Evolutionary conservation across 2,329 filamentous ascomycete genomes (phyloP).

Genomic region (Amylocarpus encephaloides): DNA sequence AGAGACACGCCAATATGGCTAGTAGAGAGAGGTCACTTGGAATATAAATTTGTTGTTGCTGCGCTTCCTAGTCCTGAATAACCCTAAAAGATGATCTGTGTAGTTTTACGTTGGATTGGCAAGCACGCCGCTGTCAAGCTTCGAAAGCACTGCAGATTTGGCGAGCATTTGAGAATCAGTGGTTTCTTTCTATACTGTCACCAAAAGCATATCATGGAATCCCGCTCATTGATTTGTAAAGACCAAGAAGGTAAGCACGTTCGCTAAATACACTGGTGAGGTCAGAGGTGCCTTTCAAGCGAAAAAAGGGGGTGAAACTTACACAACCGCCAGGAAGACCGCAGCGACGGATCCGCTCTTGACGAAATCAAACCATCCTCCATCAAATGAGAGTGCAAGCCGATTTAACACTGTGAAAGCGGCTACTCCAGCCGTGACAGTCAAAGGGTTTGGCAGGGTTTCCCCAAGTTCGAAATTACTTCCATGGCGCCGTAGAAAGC

Average conservation of each 20-base stretch:
- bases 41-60: no score
- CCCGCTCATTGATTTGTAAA: slow-evolving; percentile 40
- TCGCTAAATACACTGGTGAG: slow-evolving; percentile 45
- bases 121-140: no score
- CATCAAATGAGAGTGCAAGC: slow-evolving; percentile 21
- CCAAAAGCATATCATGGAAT: no score
- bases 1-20: no score
- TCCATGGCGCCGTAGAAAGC: slow-evolving; percentile 50
- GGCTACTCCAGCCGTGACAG: slow-evolving; percentile 39
- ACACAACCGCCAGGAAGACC: slow-evolving; percentile 53
- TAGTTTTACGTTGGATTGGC: no score
- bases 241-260: slow-evolving; percentile 46
- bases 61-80: no score
- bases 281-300: not conserved
- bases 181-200: no score
- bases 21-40: no score
- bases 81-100: no score
- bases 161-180: no score
- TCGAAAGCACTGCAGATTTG: no score
- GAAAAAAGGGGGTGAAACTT: slow-evolving; percentile 36
- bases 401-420: slow-evolving; percentile 38
- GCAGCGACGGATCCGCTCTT: slow-evolving; percentile 45
- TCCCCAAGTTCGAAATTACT: slow-evolving; percentile 36
- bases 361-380: slow-evolving; percentile 32
- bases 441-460: slow-evolving; percentile 40